Evolutionary conservation across 768 basidiomycete species (phyloP).

Genomic region (Amanita polypyramis): DNA sequence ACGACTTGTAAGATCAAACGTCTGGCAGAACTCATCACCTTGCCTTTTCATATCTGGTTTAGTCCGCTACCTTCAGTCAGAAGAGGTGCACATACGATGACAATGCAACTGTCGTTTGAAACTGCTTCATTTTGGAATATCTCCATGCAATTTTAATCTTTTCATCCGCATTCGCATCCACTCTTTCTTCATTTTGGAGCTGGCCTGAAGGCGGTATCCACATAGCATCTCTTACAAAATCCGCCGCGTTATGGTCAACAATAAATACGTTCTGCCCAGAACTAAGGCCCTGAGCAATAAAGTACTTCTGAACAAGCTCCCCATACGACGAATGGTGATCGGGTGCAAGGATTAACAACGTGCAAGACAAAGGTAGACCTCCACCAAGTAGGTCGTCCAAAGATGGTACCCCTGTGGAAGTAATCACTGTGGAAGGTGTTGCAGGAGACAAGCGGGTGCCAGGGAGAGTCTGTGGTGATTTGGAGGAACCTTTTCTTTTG

Average conservation of each 20-base stretch:
- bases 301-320: conserved; percentile 80
- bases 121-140: conserved; percentile 88
- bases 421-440: conserved; percentile 44
- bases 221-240: conserved; percentile 68
- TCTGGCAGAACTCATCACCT: conserved; percentile 50
- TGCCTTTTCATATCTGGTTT: conserved; percentile 23
- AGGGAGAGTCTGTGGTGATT: conserved; percentile 26
- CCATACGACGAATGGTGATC: conserved; percentile 83
- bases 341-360: conserved; percentile 65
- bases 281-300: conserved; percentile 77
- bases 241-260: conserved; percentile 44
- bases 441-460: conserved; percentile 53
- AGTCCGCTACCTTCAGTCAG: conserved; percentile 2
- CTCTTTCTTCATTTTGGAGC: conserved; percentile 21
- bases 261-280: conserved; percentile 60
- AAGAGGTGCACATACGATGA: conserved; percentile 34
- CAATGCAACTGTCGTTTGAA: conserved; percentile 69
- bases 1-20: conserved; percentile 63
- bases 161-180: conserved; percentile 23
- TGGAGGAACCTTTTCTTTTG: conserved; percentile 47
- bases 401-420: conserved; percentile 85
- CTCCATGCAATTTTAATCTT: conserved; percentile 96
- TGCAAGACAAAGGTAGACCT: conserved; percentile 76
- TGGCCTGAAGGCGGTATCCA: conserved; percentile 45
- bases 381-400: conserved; percentile 94